These are phyloP conservation scores for Phytophthora agathidicida DNA, from an alignment of 352 stramenopile species.

Conservation along the genomic window DNA sequence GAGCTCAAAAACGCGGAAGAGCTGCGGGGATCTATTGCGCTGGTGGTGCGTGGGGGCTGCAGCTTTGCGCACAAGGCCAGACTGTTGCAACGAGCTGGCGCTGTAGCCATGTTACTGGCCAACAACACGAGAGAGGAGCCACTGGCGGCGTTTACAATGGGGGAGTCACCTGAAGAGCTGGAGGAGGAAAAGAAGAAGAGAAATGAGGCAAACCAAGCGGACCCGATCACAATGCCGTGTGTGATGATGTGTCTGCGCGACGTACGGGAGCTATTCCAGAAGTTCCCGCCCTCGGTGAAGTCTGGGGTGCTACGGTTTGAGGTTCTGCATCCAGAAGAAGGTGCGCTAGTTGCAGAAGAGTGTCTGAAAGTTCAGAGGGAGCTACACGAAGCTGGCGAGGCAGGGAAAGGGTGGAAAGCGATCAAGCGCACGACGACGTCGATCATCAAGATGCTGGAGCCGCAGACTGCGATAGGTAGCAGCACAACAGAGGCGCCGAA, in stretches of 20 bases:
- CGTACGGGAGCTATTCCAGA: conserved; percentile 67
- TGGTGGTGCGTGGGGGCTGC: conserved; percentile 74
- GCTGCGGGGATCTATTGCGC: conserved; percentile 53
- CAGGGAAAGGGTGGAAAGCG: conserved; percentile 28
- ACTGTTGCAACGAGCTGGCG: conserved; percentile 59
- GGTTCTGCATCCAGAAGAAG: conserved; percentile 38
- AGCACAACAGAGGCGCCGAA: background rate
- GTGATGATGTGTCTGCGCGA: conserved; percentile 75
- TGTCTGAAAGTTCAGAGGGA: conserved; percentile 31
- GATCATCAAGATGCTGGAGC: conserved; percentile 60
- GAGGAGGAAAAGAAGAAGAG: conserved; percentile 24
- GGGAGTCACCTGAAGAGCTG: conserved; percentile 26
- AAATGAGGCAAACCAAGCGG: background rate
- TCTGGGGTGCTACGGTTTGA: conserved; percentile 48
- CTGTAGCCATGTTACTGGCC: conserved; percentile 52
- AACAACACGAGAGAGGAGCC: conserved; percentile 67
- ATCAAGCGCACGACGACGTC: conserved; percentile 61
- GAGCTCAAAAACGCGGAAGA: conserved; percentile 53
- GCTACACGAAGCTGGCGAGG: conserved; percentile 18
- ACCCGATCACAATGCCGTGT: conserved; percentile 53
- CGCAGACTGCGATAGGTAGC: conserved; percentile 5
- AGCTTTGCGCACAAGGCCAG: conserved; percentile 71
- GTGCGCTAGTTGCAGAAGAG: conserved; percentile 36
- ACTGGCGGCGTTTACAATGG: conserved; percentile 69
- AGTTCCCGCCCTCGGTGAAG: conserved; percentile 57